phyloP scores from a whole-genome alignment of 2,329 filamentous ascomycete species.

The Pseudogymnoascus sp. region DNA sequence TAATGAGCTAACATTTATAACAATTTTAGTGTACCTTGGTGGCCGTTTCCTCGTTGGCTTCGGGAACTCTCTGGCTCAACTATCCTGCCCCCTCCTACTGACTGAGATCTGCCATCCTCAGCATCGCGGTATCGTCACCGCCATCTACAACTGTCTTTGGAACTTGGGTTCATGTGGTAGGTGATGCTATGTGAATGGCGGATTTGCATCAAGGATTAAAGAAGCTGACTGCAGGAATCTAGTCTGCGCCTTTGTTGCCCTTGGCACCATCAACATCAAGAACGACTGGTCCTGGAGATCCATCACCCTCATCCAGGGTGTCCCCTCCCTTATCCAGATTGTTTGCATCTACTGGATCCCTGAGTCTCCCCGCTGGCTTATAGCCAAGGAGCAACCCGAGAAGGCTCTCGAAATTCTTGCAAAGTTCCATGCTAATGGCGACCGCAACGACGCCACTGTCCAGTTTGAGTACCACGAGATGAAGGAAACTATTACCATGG shows the following conservation, averaged over 20 bases:
- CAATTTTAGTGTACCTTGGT: constrained; percentile 49
- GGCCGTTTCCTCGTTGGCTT: constrained; percentile 61
- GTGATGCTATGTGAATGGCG: constrained; percentile 15
- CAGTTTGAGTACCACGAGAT: constrained; percentile 32
- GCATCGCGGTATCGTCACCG: constrained; percentile 58
- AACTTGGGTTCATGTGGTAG: constrained; percentile 46
- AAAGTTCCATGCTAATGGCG: constrained; percentile 48
- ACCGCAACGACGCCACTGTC: constrained; percentile 40
- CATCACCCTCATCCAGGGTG: constrained; percentile 55
- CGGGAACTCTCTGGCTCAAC: constrained; percentile 58
- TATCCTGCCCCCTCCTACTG: constrained; percentile 57
- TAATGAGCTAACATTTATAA: constrained; percentile 4
- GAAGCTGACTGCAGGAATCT: constrained; percentile 31
- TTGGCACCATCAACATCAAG: constrained; percentile 52
- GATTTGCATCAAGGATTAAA: not conserved
- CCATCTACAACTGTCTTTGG: constrained; percentile 64
- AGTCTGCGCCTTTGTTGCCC: constrained; percentile 55
- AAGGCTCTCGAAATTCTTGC: constrained; percentile 45
- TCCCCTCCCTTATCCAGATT: constrained; percentile 57
- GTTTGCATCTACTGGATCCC: constrained; percentile 55
- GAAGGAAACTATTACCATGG: constrained; percentile 20
- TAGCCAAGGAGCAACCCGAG: constrained; percentile 44
- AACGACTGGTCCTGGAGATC: constrained; percentile 62
- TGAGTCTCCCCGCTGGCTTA: constrained; percentile 54
- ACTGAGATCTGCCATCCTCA: constrained; percentile 64